Base-by-base conservation (phyloP, 2,329 filamentous ascomycete genomes). In the Catunica adiposa region DNA sequence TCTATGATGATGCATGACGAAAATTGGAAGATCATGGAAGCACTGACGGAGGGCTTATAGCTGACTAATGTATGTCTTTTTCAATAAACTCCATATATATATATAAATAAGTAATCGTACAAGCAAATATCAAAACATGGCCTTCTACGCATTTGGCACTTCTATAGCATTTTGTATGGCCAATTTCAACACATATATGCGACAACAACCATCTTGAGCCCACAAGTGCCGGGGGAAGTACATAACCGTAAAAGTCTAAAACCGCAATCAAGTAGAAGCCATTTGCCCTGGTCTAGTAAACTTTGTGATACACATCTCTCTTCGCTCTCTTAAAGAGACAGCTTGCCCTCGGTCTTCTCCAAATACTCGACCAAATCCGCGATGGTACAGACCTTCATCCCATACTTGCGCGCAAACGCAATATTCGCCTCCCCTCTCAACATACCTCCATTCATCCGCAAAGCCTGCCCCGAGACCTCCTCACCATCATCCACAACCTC, bases 361-460 rank as follows among this genome's bases (percentile, higher is more conserved):
- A 95, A 71, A 67, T 94, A 85, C 57, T 73, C 74, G 26, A 90
- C 83, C 70, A 98, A 69, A 69, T 90, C 89, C 66, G 90, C 89
- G 70, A 98, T 97, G 29, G 92, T 97, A 70, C 89, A 94, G 58
- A 94, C 88, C 73, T 85, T 92, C 62, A 98, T 73, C 3, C 89
- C 89, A 82, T 85, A 97, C 69, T 77, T 82, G 69, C 81, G 80
- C 26, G 89, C 92, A 75, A 98, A 98, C 53, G 75, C 78, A 65
- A 98, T 73, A 70, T 89, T 96, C 38, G 80, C 86, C 71, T 95
- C 88, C 60, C 88, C 80, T 62, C 89, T 73, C 81, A 97, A 83
- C 92, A 98, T 98, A 25, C 84, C 87, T n/a, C 82, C 78, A 20
- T 78, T 81, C 9, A 68, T 67, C 61, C 82, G 73, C 64, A 85